Evolutionary conservation across 2,329 filamentous ascomycete species (phyloP).

Genomic region (Nemania abortiva): DNA sequence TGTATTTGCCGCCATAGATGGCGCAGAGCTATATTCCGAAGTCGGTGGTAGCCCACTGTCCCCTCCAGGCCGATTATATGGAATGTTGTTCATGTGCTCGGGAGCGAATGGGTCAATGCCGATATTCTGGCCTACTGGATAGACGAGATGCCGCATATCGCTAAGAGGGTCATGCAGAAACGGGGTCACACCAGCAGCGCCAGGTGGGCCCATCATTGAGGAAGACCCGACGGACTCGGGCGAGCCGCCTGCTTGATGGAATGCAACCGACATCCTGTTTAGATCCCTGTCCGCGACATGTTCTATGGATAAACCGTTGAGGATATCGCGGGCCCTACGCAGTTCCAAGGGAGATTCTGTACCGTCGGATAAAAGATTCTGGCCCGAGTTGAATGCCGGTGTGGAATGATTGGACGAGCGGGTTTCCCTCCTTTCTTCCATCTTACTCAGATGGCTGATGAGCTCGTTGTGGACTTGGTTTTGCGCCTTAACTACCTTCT

Average conservation of each 20-base stretch:
- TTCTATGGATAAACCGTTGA: slow-evolving; percentile 66
- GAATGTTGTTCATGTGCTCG: slow-evolving; percentile 94
- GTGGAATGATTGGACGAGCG: slow-evolving; percentile 56
- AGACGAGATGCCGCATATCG: slow-evolving; percentile 78
- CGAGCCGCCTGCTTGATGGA: slow-evolving; percentile 65
- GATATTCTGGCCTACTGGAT: slow-evolving; percentile 89
- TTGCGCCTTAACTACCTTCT: slow-evolving; percentile 70
- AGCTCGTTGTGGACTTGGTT: slow-evolving; percentile 69
- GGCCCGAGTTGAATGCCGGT: slow-evolving; percentile 55
- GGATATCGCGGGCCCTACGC: slow-evolving; percentile 67
- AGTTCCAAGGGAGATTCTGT: slow-evolving; percentile 63
- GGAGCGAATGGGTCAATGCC: slow-evolving; percentile 95
- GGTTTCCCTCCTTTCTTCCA: slow-evolving; percentile 59
- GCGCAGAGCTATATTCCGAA: slow-evolving; percentile 52
- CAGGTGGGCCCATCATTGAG: slow-evolving; percentile 69
- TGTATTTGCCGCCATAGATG: slow-evolving; percentile 53
- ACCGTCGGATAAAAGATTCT: slow-evolving; percentile 59
- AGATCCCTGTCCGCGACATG: slow-evolving; percentile 66
- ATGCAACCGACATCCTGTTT: slow-evolving; percentile 64
- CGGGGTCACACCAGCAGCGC: slow-evolving; percentile 54
- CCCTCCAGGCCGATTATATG: slow-evolving; percentile 80
- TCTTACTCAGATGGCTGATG: slow-evolving; percentile 66
- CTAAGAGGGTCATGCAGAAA: slow-evolving; percentile 67
- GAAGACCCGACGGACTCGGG: slow-evolving; percentile 64
- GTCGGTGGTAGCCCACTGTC: slow-evolving; percentile 58